Conservation (phyloP, 805 yeast species). For the Pichia phayaonensis region DNA sequence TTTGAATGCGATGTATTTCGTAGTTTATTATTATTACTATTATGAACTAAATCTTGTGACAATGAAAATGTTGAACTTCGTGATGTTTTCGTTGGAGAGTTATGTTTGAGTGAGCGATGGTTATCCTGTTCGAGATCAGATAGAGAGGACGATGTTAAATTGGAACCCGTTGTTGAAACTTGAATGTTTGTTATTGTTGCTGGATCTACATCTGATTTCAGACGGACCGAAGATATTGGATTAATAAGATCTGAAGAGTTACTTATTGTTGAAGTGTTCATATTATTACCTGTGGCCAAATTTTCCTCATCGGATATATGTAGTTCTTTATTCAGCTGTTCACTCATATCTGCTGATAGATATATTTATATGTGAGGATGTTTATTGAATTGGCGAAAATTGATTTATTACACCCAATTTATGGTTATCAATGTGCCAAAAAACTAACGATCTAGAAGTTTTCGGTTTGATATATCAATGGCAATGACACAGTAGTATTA, state of each 20-base stretch:
- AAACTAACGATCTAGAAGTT: background rate
- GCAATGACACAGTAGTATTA: background rate
- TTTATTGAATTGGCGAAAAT: background rate
- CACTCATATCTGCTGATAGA: background rate
- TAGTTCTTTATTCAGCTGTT: background rate
- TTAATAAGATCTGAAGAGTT: background rate
- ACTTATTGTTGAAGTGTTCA: background rate
- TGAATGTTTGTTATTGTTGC: constrained; percentile 5
- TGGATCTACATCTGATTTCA: background rate
- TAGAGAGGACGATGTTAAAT: background rate
- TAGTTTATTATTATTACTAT: background rate
- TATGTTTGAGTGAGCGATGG: background rate
- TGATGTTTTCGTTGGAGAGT: constrained; percentile 1
- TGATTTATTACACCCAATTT: background rate
- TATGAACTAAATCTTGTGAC: background rate
- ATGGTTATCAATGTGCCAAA: background rate
- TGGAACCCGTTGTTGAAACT: background rate
- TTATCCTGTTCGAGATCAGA: background rate
- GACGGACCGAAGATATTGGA: constrained; percentile 2
- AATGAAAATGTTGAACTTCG: constrained; percentile 4
- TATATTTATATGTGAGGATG: too few relatives aligned
- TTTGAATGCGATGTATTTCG: constrained; percentile 16
- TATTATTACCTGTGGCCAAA: background rate
- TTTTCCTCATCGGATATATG: background rate
- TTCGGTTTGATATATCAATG: background rate